Conservation (phyloP, 2,329 filamentous ascomycete genomes). For the Zymoseptoria tritici region DNA sequence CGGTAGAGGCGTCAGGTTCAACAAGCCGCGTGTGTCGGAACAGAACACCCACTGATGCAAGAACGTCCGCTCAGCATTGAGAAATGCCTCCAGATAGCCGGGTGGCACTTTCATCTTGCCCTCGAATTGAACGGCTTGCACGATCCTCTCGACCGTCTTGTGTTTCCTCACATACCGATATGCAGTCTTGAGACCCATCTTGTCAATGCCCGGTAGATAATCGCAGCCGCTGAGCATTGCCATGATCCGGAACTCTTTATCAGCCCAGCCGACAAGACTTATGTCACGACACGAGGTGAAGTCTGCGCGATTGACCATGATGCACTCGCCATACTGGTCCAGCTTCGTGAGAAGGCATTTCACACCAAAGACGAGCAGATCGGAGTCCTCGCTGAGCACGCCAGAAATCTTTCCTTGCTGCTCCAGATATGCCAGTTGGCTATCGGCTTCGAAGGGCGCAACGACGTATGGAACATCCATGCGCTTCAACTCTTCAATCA, state of each 20-base stretch:
- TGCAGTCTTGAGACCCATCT: constrained; percentile 87
- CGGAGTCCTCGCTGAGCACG: constrained; percentile 93
- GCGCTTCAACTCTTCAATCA: constrained; percentile 87
- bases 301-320: constrained; percentile 83
- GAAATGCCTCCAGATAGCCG: constrained; percentile 73
- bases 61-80: constrained; percentile 85
- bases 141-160: constrained; percentile 73
- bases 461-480: constrained; percentile 78
- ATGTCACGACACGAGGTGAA: constrained; percentile 85
- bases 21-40: constrained; percentile 60
- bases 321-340: constrained; percentile 84
- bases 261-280: constrained; percentile 84
- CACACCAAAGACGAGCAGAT: constrained; percentile 89
- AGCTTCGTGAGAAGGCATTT: constrained; percentile 87
- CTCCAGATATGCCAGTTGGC: constrained; percentile 93
- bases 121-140: constrained; percentile 81
- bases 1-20: constrained; percentile 65
- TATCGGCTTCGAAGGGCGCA: constrained; percentile 93
- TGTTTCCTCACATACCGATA: constrained; percentile 85
- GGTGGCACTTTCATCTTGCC: constrained; percentile 74
- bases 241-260: constrained; percentile 87
- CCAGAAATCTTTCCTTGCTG: constrained; percentile 74
- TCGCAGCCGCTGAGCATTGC: constrained; percentile 95
- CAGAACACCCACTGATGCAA: constrained; percentile 93
- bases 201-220: constrained; percentile 78